Evolutionary conservation across 305 asterid species (phyloP), one percentile per base, ranked within the genome.

Genomic region (Ajuga reptans): DNA sequence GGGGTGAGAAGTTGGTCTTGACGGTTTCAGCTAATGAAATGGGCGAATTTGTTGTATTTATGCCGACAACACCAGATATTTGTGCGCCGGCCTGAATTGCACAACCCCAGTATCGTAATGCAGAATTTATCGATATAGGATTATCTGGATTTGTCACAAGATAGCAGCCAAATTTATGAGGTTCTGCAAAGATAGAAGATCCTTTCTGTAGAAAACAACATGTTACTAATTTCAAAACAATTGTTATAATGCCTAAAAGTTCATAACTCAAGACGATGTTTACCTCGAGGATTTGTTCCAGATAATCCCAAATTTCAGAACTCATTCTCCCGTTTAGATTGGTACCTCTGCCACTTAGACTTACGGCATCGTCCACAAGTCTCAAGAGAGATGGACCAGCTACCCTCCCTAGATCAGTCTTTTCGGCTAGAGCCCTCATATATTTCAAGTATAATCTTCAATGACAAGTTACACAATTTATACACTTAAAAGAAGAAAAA

Each of bases 381-480:
- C 97, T 85, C 83, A 93, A 31, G 69, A 90, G 82, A 58, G 99
- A 93, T 8, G 99, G 99, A 16, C 92, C 82, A 2, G 87, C 89
- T 74, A 93, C 76, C 80, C 99, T 84, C 76, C 99, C 99, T 0
- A 93, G 59, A 79, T 93, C 99, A 14, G 99, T 93, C 85, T 86
- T 90, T 69, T 93, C 99, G 7, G 97, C 91, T 36, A 89, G 83
- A 64, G 69, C 81, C 63, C 96, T 83, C 82, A 87, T 5, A 80
- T 87, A 85, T 76, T 87, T 93, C 75, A 93, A 84, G 84, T 93
- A 93, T 68, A 90, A 79, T 79, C 98, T 93, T 78, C 49, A 34
- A 59, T 4, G 34, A 72, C 49, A 64, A 45, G 36, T 39, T 10
- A 37, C 29, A 59, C 2, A 16, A 41, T 45, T 54, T 49, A 37